phyloP scores from a whole-genome alignment of 208 protist genomes.

The Leishmania gerbilli region DNA sequence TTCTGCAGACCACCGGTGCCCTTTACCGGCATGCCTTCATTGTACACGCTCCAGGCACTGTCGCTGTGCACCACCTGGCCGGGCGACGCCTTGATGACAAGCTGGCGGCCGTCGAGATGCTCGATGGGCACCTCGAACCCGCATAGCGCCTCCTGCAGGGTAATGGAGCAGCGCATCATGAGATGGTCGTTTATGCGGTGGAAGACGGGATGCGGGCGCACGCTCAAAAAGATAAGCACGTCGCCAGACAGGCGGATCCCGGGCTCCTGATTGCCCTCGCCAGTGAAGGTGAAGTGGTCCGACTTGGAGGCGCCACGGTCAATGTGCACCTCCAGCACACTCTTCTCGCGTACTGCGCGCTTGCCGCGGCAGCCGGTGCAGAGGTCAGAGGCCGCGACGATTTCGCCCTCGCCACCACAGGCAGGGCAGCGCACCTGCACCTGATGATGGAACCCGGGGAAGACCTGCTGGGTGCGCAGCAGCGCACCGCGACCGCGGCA shows the following conservation, averaged over 20 bases:
- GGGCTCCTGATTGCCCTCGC: conserved; percentile 95
- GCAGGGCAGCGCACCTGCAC: conserved; percentile 85
- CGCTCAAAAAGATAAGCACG: conserved; percentile 95
- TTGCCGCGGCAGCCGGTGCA: conserved; percentile 95
- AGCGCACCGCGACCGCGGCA: conserved; percentile 94
- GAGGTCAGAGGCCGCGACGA: conserved; percentile 79
- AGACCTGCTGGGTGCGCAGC: conserved; percentile 90
- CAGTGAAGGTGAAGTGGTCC: conserved; percentile 94
- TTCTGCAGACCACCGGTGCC: conserved; percentile 71
- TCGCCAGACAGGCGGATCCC: conserved; percentile 92
- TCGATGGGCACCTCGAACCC: conserved; percentile 88
- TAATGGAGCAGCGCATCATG: conserved; percentile 84
- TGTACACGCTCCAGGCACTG: conserved; percentile 65
- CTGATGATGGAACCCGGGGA: conserved; percentile 95
- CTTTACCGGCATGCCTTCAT: conserved; percentile 91
- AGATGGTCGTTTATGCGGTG: conserved; percentile 93
- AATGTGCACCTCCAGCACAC: conserved; percentile 95
- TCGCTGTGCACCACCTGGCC: conserved; percentile 84
- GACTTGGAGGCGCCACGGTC: conserved; percentile 93
- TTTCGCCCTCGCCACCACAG: conserved; percentile 90
- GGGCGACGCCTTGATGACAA: conserved; percentile 64
- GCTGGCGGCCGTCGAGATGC: conserved; percentile 87
- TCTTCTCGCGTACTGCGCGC: conserved; percentile 89
- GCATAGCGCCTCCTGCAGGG: conserved; percentile 94
- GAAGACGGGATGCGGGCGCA: conserved; percentile 94